Evolutionary conservation across 805 yeast species (phyloP), one percentile per base, ranked within the genome.

Genomic region (Cyberlindnera americana): DNA sequence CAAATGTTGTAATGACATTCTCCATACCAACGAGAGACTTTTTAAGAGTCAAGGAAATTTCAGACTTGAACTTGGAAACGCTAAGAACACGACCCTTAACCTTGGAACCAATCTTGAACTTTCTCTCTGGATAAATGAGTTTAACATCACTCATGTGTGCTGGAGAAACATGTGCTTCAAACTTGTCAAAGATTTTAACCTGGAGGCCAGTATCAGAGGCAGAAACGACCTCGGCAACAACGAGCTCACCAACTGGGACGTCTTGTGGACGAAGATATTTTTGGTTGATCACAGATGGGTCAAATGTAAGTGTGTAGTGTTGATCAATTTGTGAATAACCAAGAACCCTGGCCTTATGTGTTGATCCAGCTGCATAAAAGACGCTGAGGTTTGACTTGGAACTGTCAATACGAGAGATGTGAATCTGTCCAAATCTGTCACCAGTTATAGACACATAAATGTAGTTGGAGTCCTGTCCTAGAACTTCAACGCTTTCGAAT

Each of bases 81-180:
- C 64, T 70, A 49, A 87, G 61, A 11, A 88, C 74, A 64, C 95
- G 77, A 46, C 82, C 93, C 52, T 74, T 83, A 22, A 87, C 86
- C 50, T 81, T 83, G 30, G 83, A 68, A 10, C 96, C 98, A 31
- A 81, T 78, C 62, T 85, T 86, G 71, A 82, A 91, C 55, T 88
- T 87, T 68, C 93, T 77, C 64, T 93, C 98, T 6, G 99, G 99
- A 56, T 91, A 83, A 3, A 78, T 77, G 47, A 91, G 69, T 57
- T 79, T 82, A 42, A 84, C 73, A 61, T 93, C 99, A 50, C 95
- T 81, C 61, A 93, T 75, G 53, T 91, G 96, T 19, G 66, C 56
- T 19, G 78, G 69, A 12, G 86, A 82, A 21, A 87, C 98, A 47
- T 73, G 65, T 5, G 88, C 99, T 30, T 73, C 80, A 49, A 83